Evolutionary conservation across 139 green algal genomes (phyloP), one percentile per base, ranked within the genome.

Genomic region (Pedinophyceae sp.): DNA sequence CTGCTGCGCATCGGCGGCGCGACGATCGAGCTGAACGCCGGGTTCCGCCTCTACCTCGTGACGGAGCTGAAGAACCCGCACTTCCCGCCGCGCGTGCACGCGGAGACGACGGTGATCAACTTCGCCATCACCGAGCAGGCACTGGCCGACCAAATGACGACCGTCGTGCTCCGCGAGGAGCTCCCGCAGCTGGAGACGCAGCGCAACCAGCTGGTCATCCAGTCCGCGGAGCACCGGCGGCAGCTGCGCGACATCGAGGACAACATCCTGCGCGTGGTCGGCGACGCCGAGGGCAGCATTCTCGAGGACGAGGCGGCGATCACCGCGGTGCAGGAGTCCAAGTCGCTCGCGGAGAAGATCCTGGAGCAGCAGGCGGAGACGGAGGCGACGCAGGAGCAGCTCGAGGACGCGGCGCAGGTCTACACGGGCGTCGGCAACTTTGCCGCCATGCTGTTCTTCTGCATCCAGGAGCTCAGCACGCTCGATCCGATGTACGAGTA

Each of bases 401-500:
- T 55, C 5, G 49, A 55, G 27, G 49, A 55, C 20, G 49, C 49
- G 4, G n/a, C 20, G 22, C 27, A 30, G 52, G 27, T 25, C 5
- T 58, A 48, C 52, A 22, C 46, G 27, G 13, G 13, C 27, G 34
- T 58, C 27, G 52, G 22, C 20, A 46, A 48, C 27, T 27, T 48
- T 26, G 23, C 22, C 27, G 30, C 52, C 27, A 58, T 47, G 7
- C 52, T 58, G 7, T 58, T 58, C 52, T 58, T 58, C 52, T 48
- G 52, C 52, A 27, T 47, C 18, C 20, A 25, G 6, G 52, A 58
- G 10, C 23, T 58, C 22, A 27, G 13, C 20, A 47, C 28, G 15
- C 28, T 58, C 22, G 68, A 76, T 29, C 29, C 54, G n/a, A 75
- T 76, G 68, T 83, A 83, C 63, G 59, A 73, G 50, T 83, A 76